A percentile compares a stretch with the other conserved stretches of the same genome.
These are phyloP conservation scores for Blastobotrys proliferans DNA, from an alignment of 1,139 yeast genomes.

Conservation along the genomic window DNA sequence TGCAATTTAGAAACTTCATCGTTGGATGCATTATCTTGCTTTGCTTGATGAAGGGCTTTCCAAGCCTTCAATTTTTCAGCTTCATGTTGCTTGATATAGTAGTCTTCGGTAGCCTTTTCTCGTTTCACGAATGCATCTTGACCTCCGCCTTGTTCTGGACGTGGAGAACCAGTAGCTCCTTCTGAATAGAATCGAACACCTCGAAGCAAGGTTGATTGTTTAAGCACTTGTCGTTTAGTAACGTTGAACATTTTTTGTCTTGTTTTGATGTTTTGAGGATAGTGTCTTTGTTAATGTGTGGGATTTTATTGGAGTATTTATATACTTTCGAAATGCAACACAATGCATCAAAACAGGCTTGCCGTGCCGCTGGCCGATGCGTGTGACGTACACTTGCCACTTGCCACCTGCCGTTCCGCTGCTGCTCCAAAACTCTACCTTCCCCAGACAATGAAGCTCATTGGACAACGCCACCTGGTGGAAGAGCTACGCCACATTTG, in stretches of 20 bases:
- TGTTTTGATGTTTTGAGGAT: background rate
- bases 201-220: conserved; percentile 2
- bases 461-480: too few species aligned
- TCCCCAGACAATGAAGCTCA: too few species aligned
- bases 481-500: too few species aligned
- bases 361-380: too few species aligned
- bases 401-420: too few species aligned
- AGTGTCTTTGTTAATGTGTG: background rate
- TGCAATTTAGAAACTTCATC: conserved; percentile 28
- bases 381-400: too few species aligned
- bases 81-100: conserved; percentile 58
- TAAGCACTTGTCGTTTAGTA: conserved; percentile 1
- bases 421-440: too few species aligned
- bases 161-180: conserved; percentile 54
- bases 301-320: background rate
- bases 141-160: conserved; percentile 40
- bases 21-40: conserved; percentile 27
- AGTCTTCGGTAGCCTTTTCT: conserved; percentile 68
- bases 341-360: too few species aligned
- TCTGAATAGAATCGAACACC: conserved; percentile 33
- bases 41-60: conserved; percentile 29
- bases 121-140: conserved; percentile 55
- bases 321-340: too few species aligned
- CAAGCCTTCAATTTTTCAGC: conserved; percentile 56
- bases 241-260: background rate